Evolutionary conservation across 768 basidiomycete species (phyloP).

Genomic region (Mycena galopus): DNA sequence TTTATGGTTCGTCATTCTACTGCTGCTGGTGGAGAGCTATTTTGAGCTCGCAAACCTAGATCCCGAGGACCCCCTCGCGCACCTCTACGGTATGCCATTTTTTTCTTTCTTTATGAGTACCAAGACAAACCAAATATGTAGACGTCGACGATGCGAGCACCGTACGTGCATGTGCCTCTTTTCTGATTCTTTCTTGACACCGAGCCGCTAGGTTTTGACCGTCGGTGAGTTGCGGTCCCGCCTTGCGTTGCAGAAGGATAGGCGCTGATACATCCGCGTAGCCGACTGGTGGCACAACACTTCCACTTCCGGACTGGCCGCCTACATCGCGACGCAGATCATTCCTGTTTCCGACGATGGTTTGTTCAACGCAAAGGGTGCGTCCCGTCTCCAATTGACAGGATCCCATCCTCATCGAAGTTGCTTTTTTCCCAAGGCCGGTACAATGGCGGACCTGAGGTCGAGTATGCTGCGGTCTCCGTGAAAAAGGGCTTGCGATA

Average conservation of each 20-base stretch:
- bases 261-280: constrained; percentile 40
- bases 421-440: constrained; percentile 55
- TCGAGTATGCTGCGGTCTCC: constrained; percentile 47
- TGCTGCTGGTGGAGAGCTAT: not conserved
- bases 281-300: constrained; percentile 45
- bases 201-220: constrained; percentile 45
- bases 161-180: constrained; percentile 29
- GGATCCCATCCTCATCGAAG: constrained; percentile 34
- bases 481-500: constrained; percentile 50
- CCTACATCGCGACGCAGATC: constrained; percentile 8
- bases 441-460: constrained; percentile 44
- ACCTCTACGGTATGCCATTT: constrained; percentile 9
- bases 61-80: constrained; percentile 19
- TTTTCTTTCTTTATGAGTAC: not conserved
- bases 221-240: not conserved
- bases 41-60: constrained; percentile 16
- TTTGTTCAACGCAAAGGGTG: constrained; percentile 14
- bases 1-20: constrained; percentile 21
- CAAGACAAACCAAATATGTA: not conserved
- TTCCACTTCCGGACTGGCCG: not conserved
- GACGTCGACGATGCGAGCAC: constrained; percentile 45
- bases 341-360: constrained; percentile 26
- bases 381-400: not conserved
- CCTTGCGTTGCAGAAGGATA: constrained; percentile 8
- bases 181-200: not conserved